Evolutionary conservation across 495 filamentous ascomycete genomes (phyloP), one percentile per base, ranked within the genome.

Genomic region (Sabuloglossum arenarium): DNA sequence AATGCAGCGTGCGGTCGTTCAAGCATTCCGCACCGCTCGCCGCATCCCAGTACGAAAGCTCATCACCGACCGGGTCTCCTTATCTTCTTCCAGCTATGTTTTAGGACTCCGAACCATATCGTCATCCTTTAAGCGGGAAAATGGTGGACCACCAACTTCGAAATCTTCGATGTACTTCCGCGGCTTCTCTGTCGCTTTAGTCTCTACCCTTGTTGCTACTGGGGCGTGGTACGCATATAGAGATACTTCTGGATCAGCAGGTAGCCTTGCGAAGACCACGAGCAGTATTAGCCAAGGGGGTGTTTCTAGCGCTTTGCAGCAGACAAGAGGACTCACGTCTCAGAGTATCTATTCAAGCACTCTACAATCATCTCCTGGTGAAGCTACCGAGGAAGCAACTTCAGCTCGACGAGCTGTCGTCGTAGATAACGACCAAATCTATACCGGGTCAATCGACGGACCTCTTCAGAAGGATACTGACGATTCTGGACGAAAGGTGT

Each of bases 391-490:
- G 24, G 57, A 56, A 21, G 55, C 58, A 28, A 58, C 66, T 34
- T 27, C 58, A 23, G 63, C 63, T 16, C 58, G 66, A 9, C 60
- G 59, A 55, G 78, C 84, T 24, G 71, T 94, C 45, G 74, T 90
- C 23, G 84, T 97, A 45, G 85, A 85, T 55, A 79, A 86, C 63
- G 85, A 90, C 62, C 77, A 85, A 65, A 76, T 95, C 37, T 93
- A 87, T 61, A 88, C 86, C 14, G 81, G 82, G 19, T 82, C 84
- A 0, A 76, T 89, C 25, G 83, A 88, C 61, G 82, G 79, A 27
- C 89, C 90, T 19, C 75, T 98, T 59, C 81, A 80, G 45, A 97
- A 97, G 68, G 78, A 85, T 60, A 84, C 82, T 1, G 85, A 89
- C 68, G 80, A 85, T 63, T 76, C 75, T 49, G 89, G 89, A 39